A percentile compares a stretch with the other conserved stretches of the same genome.
phyloP scores from a whole-genome alignment of 2,329 filamentous ascomycete species.

The Amauroascus verrucosus region DNA sequence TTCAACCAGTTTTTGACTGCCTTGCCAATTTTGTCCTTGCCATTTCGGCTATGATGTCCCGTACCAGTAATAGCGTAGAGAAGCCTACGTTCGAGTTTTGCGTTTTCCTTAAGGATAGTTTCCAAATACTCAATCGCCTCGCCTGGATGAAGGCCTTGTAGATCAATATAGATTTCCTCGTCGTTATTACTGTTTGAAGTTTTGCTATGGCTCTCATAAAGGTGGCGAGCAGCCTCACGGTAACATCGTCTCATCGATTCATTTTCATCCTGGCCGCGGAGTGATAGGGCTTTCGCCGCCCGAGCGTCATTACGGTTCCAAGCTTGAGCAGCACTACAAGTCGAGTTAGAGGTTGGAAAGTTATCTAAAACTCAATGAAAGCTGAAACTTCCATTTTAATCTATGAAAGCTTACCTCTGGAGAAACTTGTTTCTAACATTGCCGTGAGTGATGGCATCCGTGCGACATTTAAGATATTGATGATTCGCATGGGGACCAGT shows the following conservation, averaged over 20 bases:
- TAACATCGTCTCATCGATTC: slow-evolving; percentile 95
- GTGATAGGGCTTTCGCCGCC: slow-evolving; percentile 85
- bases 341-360: not conserved
- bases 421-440: slow-evolving; percentile 94
- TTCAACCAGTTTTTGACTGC: slow-evolving; percentile 83
- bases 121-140: slow-evolving; percentile 93
- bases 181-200: slow-evolving; percentile 39
- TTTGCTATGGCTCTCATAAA: slow-evolving; percentile 91
- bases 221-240: slow-evolving; percentile 77
- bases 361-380: not conserved
- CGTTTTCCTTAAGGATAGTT: slow-evolving; percentile 74
- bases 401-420: slow-evolving; percentile 54
- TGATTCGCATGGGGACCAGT: slow-evolving; percentile 86
- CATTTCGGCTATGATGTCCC: slow-evolving; percentile 95
- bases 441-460: slow-evolving; percentile 94
- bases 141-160: slow-evolving; percentile 96
- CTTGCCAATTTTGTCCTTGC: slow-evolving; percentile 96
- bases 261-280: slow-evolving; percentile 93
- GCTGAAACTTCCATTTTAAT: slow-evolving; percentile 2
- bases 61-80: slow-evolving; percentile 96
- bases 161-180: slow-evolving; percentile 79
- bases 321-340: slow-evolving; percentile 76
- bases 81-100: slow-evolving; percentile 55
- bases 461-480: slow-evolving; percentile 85
- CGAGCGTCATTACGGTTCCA: slow-evolving; percentile 98